A percentile compares a stretch with the other conserved stretches of the same genome.
Evolutionary conservation across 768 basidiomycete species (phyloP).

Genomic region (Termitomyces sp.): DNA sequence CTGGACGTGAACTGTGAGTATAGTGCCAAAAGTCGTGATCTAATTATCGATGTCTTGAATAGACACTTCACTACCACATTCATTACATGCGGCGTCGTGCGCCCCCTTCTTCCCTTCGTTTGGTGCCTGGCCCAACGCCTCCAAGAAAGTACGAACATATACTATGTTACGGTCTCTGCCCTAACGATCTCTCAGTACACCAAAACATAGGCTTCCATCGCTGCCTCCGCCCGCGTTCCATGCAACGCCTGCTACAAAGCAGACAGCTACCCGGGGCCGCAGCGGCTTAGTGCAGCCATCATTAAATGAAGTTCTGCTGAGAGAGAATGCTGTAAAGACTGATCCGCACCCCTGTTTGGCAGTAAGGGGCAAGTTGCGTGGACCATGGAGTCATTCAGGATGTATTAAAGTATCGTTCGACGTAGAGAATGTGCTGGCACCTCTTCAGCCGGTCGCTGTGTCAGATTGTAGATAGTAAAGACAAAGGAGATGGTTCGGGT

Average conservation of each 20-base stretch:
- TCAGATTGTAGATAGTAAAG: constrained; percentile 16
- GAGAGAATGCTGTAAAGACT: constrained; percentile 1
- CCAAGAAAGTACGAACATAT: constrained; percentile 36
- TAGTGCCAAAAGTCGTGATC: background rate
- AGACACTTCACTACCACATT: constrained; percentile 4
- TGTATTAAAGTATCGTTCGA: constrained; percentile 38
- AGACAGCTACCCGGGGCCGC: constrained; percentile 9
- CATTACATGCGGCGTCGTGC: constrained; percentile 58
- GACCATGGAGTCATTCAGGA: constrained; percentile 58
- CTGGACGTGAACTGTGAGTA: constrained; percentile 10
- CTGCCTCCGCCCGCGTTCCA: constrained; percentile 52
- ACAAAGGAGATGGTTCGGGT: constrained; percentile 5
- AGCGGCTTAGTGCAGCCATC: constrained; percentile 11
- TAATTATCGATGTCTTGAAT: background rate
- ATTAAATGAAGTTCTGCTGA: constrained; percentile 1
- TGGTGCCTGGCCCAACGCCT: constrained; percentile 58
- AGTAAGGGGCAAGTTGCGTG: constrained; percentile 27
- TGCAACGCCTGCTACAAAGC: constrained; percentile 20
- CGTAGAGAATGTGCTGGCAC: constrained; percentile 40
- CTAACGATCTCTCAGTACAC: constrained; percentile 27
- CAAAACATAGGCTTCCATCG: constrained; percentile 66
- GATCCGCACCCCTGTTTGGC: constrained; percentile 15
- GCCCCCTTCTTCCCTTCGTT: constrained; percentile 61
- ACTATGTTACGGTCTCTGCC: background rate
- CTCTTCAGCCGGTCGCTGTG: constrained; percentile 40